Base-by-base conservation (phyloP, 1,284 basidiomycete genomes). In the Marasmius sp. region DNA sequence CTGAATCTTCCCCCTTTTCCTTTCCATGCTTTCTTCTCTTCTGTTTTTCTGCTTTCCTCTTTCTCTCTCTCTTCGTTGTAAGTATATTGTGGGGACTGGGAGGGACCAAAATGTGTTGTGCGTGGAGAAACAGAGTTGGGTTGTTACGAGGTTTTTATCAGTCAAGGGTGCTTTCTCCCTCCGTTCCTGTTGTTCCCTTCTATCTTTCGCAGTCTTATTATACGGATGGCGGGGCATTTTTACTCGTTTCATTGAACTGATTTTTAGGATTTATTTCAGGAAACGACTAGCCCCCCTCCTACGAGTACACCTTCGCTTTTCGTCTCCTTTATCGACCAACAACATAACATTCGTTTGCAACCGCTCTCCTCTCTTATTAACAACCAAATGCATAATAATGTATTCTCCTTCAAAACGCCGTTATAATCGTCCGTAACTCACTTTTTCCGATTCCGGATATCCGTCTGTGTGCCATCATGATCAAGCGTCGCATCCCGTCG, bases 291-390 rank as follows among this genome's bases (percentile, higher is more conserved):
- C 36, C n/a, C 18, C 36, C 45, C 57, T 62, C 55, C 22, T 14
- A 37, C 45, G 34, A 47, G 43, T 27, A 27, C 47, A 36, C 41
- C 27, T 39, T 58, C 41, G 36, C 39, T 18, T 16, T 18, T 37
- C 39, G 38, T 59, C 34, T 58, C 16, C 10, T 27, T 41, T 34
- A 33, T 49, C 57, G 33, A 53, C 36, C 36, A 53, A 49, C 47
- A 50, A 59, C 61, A 54, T 59, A 59, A 56, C 61, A 57, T 62
- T 62, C 61, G 39, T 62, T 62, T 62, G 58, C 41, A 58, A 54
- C 54, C 38, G 41, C 48, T 61, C 51, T 53, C 18, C 57, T 61
- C 56, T 41, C 37, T 41, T 43, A 16, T 41, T 9, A 33, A 47
- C 45, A 36, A 34, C 18, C 37, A 54, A 38, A 54, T 54, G 52